Evolutionary conservation across 208 protist species (phyloP).

Genomic region (Acanthamoeba lenticulata): DNA sequence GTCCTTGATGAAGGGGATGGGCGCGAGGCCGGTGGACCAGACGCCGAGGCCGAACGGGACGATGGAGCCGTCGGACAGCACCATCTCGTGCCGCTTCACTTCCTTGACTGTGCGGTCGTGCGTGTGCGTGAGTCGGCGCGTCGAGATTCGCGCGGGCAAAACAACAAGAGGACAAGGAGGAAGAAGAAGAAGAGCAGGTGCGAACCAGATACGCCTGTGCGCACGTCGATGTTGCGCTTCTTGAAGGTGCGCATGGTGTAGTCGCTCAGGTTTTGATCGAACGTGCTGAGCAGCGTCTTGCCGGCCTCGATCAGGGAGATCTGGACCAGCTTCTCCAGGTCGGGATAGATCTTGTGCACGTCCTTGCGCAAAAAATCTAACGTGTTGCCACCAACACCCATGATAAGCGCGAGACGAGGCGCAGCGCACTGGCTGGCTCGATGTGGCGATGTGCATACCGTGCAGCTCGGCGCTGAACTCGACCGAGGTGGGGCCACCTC

Average conservation of each 20-base stretch:
- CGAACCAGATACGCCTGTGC: not conserved
- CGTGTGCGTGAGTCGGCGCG: not conserved
- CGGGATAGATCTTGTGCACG: conserved; percentile 67
- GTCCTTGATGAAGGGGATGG: not conserved
- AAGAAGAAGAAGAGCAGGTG: not conserved
- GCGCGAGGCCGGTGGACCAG: conserved; percentile 65
- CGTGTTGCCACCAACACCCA: not conserved
- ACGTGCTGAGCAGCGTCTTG: conserved; percentile 67
- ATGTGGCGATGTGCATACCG: conserved; percentile 81
- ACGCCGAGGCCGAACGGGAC: conserved; percentile 71
- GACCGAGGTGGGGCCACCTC: conserved; percentile 86
- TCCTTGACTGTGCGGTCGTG: conserved; percentile 62
- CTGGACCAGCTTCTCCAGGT: conserved; percentile 38
- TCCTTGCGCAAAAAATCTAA: conserved; percentile 58
- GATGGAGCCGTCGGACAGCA: conserved; percentile 39
- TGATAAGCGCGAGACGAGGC: not conserved
- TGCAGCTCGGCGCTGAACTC: conserved; percentile 85
- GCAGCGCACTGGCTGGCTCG: not conserved
- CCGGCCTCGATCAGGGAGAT: conserved; percentile 80
- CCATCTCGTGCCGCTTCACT: conserved; percentile 38
- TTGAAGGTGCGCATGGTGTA: conserved; percentile 68
- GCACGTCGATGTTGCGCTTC: conserved; percentile 43
- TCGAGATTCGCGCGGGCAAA: not conserved
- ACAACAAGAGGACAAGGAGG: not conserved
- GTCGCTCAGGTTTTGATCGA: conserved; percentile 69